phyloP scores from a whole-genome alignment of 148 eudicot species.

The Fagopyrum homotropicum region DNA sequence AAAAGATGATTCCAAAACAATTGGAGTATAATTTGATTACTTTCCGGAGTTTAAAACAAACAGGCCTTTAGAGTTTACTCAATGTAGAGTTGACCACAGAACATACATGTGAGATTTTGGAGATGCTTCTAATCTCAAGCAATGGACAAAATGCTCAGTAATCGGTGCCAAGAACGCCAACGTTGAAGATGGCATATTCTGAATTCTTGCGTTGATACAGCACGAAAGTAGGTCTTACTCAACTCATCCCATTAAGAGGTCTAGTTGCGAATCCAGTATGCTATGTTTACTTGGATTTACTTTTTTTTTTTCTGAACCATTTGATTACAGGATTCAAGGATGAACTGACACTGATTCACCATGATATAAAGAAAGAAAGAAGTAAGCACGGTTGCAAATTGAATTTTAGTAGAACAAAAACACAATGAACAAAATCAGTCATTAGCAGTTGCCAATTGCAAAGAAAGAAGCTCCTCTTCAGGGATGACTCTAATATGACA shows the following conservation, averaged over 20 bases:
- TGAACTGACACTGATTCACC: neutral
- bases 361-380: neutral
- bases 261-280: neutral
- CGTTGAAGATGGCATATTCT: too few relatives aligned
- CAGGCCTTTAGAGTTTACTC: neutral
- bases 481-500: conserved; percentile 64
- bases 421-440: conserved; percentile 31
- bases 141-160: too few relatives aligned
- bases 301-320: neutral
- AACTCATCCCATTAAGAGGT: neutral
- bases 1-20: too few relatives aligned
- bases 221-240: neutral
- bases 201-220: neutral
- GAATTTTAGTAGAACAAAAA: neutral
- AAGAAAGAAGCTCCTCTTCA: conserved; percentile 77
- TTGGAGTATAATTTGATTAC: too few relatives aligned
- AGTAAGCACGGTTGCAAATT: neutral
- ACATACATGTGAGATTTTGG: neutral
- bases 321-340: neutral
- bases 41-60: too few relatives aligned
- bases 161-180: too few relatives aligned
- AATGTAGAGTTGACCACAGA: neutral
- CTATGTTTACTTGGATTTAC: neutral
- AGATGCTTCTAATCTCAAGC: too few relatives aligned
- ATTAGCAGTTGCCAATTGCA: conserved; percentile 86